These are phyloP conservation scores for Boletus rufocinnamomeus DNA, from an alignment of 768 basidiomycete genomes.

Conservation along the genomic window DNA sequence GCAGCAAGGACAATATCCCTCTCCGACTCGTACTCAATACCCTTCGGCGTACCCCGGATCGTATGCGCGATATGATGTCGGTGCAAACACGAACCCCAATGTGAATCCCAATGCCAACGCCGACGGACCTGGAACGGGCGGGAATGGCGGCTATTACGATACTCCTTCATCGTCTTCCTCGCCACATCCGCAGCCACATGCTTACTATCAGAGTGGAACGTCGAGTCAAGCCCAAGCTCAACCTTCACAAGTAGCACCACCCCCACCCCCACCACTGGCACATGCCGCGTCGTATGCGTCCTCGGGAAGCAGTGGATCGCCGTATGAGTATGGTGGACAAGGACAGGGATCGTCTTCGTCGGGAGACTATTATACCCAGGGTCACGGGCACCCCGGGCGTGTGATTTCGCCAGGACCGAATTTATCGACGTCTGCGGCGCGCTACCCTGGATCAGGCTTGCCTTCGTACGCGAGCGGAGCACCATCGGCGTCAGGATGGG, in stretches of 20 bases:
- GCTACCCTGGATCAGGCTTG: slow-evolving; percentile 14
- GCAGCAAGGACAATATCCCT: slow-evolving; percentile 29
- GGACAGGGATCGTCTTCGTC: slow-evolving; percentile 22
- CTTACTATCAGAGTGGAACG: slow-evolving; percentile 24
- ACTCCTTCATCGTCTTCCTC: slow-evolving; percentile 23
- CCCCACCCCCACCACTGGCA: slow-evolving; percentile 21
- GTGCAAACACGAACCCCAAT: slow-evolving; percentile 26
- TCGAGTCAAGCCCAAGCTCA: slow-evolving; percentile 21
- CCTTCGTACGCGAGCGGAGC: slow-evolving; percentile 11
- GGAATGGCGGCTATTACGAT: slow-evolving; percentile 30
- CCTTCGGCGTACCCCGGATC: slow-evolving; percentile 29
- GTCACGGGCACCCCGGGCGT: slow-evolving; percentile 20
- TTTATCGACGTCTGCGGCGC: slow-evolving; percentile 15
- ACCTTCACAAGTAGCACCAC: slow-evolving; percentile 21
- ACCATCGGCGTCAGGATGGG: slow-evolving; percentile 18
- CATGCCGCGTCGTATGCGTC: slow-evolving; percentile 27
- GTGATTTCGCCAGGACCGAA: slow-evolving; percentile 24
- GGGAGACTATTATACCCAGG: slow-evolving; percentile 28
- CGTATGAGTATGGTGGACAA: slow-evolving; percentile 26
- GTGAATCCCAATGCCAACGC: slow-evolving; percentile 9
- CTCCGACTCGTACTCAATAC: slow-evolving; percentile 31
- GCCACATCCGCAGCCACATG: slow-evolving; percentile 22
- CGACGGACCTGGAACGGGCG: slow-evolving; percentile 14
- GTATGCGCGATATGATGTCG: slow-evolving; percentile 31
- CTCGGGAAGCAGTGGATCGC: slow-evolving; percentile 26